phyloP scores from a whole-genome alignment of 352 stramenopile genomes.

The Phytophthora niederhauseri region DNA sequence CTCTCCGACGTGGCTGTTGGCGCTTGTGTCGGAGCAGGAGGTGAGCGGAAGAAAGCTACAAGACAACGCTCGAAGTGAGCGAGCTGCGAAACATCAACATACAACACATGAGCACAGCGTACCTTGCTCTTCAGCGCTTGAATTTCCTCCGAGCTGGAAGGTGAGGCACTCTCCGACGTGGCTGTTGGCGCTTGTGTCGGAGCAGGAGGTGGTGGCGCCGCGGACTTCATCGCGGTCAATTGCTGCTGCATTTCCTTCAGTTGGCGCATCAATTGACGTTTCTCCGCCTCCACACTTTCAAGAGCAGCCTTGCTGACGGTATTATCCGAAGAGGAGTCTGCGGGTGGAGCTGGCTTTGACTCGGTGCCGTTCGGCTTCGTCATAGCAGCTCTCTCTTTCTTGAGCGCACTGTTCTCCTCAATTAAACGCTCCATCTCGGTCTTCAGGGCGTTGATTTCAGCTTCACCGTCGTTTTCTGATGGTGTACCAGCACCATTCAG shows the following conservation, averaged over 20 bases:
- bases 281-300: conserved; percentile 62
- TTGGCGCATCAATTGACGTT: conserved; percentile 56
- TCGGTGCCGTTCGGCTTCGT: conserved; percentile 16
- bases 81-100: neutral
- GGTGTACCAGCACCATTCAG: conserved; percentile 28
- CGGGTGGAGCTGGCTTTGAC: conserved; percentile 5
- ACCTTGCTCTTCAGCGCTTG: conserved; percentile 67
- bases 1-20: neutral
- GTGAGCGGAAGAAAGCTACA: too few relatives aligned
- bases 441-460: conserved; percentile 76
- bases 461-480: conserved; percentile 52
- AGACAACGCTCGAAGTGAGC: neutral
- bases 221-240: conserved; percentile 28
- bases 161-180: neutral
- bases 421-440: conserved; percentile 73
- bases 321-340: conserved; percentile 9
- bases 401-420: conserved; percentile 68
- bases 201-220: conserved; percentile 14
- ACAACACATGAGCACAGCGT: neutral
- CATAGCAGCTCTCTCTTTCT: conserved; percentile 20
- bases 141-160: conserved; percentile 46
- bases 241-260: conserved; percentile 73
- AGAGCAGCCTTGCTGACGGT: conserved; percentile 44
- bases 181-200: conserved; percentile 13
- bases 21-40: conserved; percentile 18